Base-by-base conservation (phyloP, 805 yeast species). In the Lipomyces chichibuensis region DNA sequence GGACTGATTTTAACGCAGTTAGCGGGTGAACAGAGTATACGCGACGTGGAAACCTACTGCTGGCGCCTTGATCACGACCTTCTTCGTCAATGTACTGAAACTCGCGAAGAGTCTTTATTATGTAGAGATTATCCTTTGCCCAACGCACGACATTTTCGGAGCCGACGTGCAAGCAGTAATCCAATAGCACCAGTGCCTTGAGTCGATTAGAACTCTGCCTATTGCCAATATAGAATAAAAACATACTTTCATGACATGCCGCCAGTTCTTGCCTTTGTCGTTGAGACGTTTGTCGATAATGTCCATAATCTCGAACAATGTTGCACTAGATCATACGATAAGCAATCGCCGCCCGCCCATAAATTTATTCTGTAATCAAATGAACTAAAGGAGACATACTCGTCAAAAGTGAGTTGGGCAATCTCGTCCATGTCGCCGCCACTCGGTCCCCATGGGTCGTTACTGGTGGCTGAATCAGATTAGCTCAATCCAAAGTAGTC, bases 261-360 rank as follows among this genome's bases (percentile, higher is more conserved):
- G 85, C 98, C 98, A 94, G 80, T 94, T 90, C 78, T 92, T 93
- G 69, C 98, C 98, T 81, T 93, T 93, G 76, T 94, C 98, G 75
- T 94, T 94, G 71, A 94, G 81, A 70, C 99, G 85, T 72, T 92
- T 86, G 79, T 94, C 98, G 57, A 94, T 79, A 88, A 94, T 92
- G 75, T 94, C 98, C 96, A 94, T 90, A 58, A 92, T 87, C 75
- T 92, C 96, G 75, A 92, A 83, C 74, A 92, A 87, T 73, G 91
- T 96, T 5, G 88, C 86, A 69, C 80, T 80, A 52, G 32, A 14
- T 25, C 27, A 3, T 23, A 25, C 17, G 33, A 52, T 52, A 25
- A 52, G 33, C 29, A 52, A 8, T 14, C 11, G 35, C 29, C 11
- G 35, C 29, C 13, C 39, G 3, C 39, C 39, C 17, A 37, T 4